phyloP scores from a whole-genome alignment of 2,329 filamentous ascomycete species.

The Esteya vermicola region DNA sequence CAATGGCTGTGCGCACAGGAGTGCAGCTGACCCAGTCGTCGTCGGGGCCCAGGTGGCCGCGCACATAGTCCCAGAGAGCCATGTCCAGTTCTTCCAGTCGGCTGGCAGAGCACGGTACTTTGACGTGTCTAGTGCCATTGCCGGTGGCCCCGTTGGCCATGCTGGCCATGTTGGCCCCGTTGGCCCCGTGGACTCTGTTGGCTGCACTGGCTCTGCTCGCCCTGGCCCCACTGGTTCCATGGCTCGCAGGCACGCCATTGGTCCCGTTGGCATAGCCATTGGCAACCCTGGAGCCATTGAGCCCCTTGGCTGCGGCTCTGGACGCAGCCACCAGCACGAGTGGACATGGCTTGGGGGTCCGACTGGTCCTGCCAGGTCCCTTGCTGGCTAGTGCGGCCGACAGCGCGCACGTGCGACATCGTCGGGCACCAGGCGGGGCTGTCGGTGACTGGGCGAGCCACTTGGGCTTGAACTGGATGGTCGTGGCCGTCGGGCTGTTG shows the following conservation, averaged over 20 bases:
- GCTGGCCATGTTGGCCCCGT: no score
- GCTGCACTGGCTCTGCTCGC: no score
- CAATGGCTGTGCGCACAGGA: constrained; percentile 19
- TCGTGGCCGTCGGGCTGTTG: no score
- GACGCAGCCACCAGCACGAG: constrained; percentile 9
- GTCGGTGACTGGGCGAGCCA: constrained; percentile 67
- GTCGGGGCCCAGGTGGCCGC: constrained; percentile 21
- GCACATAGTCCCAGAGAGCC: constrained; percentile 8
- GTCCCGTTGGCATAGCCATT: no score
- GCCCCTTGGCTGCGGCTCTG: no score
- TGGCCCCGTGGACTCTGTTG: no score
- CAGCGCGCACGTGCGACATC: constrained; percentile 63
- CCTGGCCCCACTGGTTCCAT: no score
- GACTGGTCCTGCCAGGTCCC: not conserved
- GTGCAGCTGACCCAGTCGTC: no score
- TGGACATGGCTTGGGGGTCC: constrained; percentile 11
- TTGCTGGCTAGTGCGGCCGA: constrained; percentile 15
- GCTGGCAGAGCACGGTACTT: no score
- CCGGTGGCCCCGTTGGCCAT: not conserved
- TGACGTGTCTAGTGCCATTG: no score
- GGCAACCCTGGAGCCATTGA: no score
- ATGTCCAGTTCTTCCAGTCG: not conserved
- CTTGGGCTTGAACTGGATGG: constrained; percentile 73
- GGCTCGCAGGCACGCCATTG: no score
- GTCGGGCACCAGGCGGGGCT: constrained; percentile 45